Conservation (phyloP, 345 rosid genomes). For the Cardamine occulta region DNA sequence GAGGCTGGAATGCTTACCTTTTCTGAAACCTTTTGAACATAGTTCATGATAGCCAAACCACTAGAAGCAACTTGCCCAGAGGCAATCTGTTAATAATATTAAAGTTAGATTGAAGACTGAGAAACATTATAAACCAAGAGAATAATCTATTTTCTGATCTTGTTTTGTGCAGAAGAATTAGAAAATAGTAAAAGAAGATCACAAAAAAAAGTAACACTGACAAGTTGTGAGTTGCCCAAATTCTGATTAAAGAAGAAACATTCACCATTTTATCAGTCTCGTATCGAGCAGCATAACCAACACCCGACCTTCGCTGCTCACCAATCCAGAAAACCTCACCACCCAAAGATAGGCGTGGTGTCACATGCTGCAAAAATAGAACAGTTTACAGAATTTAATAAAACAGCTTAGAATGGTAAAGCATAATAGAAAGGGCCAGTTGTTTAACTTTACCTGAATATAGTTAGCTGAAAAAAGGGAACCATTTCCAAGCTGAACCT, state of each 20-base stretch:
- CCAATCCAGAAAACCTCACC: slow-evolving; percentile 90
- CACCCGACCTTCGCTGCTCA: slow-evolving; percentile 73
- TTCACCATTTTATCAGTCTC: slow-evolving; percentile 85
- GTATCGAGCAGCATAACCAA: slow-evolving; percentile 88
- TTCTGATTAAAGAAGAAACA: neutral
- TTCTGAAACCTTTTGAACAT: slow-evolving; percentile 88
- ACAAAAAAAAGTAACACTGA: too few relatives aligned
- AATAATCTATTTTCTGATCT: too few relatives aligned
- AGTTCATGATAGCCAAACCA: slow-evolving; percentile 78
- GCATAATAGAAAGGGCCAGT: neutral
- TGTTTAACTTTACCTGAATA: slow-evolving; percentile 63
- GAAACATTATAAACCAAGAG: neutral
- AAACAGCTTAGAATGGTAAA: neutral
- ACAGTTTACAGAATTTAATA: neutral
- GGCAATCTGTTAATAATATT: slow-evolving; percentile 55
- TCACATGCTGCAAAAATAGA: slow-evolving; percentile 63
- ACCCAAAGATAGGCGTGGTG: slow-evolving; percentile 73
- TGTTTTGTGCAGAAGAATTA: too few relatives aligned
- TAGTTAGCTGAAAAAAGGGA: slow-evolving; percentile 75
- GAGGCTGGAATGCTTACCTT: slow-evolving; percentile 54
- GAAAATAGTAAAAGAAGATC: too few relatives aligned
- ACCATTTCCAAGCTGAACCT: slow-evolving; percentile 73
- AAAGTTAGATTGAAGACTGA: neutral
- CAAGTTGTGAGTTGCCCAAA: too few relatives aligned
- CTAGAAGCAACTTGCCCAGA: slow-evolving; percentile 87